phyloP scores from a whole-genome alignment of 805 yeast genomes.

The Spathaspora hagerdaliae region DNA sequence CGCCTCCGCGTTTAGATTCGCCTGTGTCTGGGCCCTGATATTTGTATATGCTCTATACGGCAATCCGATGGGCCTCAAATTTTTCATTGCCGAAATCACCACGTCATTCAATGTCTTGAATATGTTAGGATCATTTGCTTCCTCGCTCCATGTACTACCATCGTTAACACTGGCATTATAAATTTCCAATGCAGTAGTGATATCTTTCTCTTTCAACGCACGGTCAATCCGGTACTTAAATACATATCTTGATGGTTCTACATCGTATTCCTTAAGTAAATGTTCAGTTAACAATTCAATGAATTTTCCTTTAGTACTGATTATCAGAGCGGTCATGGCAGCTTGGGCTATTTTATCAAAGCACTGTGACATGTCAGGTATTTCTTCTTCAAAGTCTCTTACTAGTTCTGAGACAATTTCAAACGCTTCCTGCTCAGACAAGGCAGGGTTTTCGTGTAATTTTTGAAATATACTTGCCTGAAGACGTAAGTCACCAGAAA shows the following conservation, averaged over 20 bases:
- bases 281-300: slow-evolving; percentile 11
- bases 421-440: not conserved
- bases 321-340: slow-evolving; percentile 9
- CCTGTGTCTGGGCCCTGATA: slow-evolving; percentile 33
- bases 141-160: slow-evolving; percentile 19
- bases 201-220: slow-evolving; percentile 17
- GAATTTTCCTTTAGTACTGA: slow-evolving; percentile 17
- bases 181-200: slow-evolving; percentile 19
- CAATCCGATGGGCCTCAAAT: slow-evolving; percentile 5
- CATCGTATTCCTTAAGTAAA: slow-evolving; percentile 7
- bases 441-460: not conserved
- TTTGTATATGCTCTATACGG: slow-evolving; percentile 14
- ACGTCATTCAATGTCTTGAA: slow-evolving; percentile 42
- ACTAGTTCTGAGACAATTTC: slow-evolving; percentile 1
- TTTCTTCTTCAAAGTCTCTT: slow-evolving; percentile 1
- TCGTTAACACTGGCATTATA: slow-evolving; percentile 28
- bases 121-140: slow-evolving; percentile 28
- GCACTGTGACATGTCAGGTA: slow-evolving; percentile 8
- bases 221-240: slow-evolving; percentile 27
- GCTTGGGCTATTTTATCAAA: slow-evolving; percentile 16
- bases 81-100: slow-evolving; percentile 28
- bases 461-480: slow-evolving; percentile 14
- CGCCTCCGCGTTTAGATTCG: slow-evolving; percentile 23
- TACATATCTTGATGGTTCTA: slow-evolving; percentile 16
- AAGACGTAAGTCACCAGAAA: slow-evolving; percentile 15